Evolutionary conservation across 2,329 filamentous ascomycete genomes (phyloP).

Genomic region (Penicillium expansum): DNA sequence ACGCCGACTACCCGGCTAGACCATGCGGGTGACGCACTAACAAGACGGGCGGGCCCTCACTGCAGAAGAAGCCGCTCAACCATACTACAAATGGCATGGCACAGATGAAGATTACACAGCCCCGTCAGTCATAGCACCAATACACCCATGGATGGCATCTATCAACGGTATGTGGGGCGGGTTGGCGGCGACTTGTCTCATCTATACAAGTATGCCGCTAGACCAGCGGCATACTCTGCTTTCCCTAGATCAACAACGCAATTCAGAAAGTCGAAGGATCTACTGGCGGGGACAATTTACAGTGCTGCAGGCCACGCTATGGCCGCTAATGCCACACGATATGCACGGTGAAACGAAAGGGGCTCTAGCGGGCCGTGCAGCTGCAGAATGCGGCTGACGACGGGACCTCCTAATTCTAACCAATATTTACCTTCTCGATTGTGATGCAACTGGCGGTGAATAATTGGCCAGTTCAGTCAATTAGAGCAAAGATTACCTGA

Average conservation of each 20-base stretch:
- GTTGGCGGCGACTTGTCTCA: neutral
- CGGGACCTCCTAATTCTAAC: too few relatives aligned
- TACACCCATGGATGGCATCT: conserved; percentile 28
- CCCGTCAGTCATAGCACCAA: conserved; percentile 42
- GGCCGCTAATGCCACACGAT: neutral
- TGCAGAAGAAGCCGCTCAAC: neutral
- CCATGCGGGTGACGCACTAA: conserved; percentile 41
- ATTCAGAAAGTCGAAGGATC: too few relatives aligned
- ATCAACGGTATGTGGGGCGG: conserved; percentile 8
- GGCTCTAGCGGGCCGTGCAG: neutral
- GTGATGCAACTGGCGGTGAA: neutral
- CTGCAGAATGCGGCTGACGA: neutral
- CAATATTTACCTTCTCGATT: neutral
- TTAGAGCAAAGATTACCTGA: neutral
- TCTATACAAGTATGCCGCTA: neutral
- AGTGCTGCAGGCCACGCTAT: neutral
- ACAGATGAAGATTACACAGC: conserved; percentile 32
- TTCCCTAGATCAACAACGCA: neutral
- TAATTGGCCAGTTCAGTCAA: neutral
- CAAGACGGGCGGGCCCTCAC: conserved; percentile 14
- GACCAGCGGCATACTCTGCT: neutral
- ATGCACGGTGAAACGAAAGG: neutral
- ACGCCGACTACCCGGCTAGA: conserved; percentile 45
- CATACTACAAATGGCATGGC: neutral
- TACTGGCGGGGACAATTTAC: neutral